Base-by-base conservation (phyloP, 805 yeast genomes). In the Ascoidea rubescens region DNA sequence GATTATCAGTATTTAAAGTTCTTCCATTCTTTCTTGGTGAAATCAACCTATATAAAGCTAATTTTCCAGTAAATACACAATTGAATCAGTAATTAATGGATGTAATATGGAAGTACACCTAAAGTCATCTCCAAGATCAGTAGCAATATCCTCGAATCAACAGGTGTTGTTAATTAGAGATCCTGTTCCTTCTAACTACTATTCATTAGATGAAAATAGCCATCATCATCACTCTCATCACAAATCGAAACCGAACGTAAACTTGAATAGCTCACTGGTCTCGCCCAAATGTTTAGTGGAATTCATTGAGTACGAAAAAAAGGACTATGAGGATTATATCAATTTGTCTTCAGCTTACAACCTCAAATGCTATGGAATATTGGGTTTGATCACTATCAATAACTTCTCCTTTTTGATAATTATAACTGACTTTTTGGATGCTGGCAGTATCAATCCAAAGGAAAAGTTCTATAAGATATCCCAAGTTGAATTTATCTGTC, bases 401-500 rank as follows among this genome's bases (percentile, higher is more conserved):
- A 77, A 76, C 3, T 67, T 72, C 48, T 70, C 79, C 5, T 83
- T 72, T 60, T 61, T 82, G 12, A 82, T 82, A 2, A 74, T 84
- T 47, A 73, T 85, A 32, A 76, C 85, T 1, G 72, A 73, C 10
- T 67, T 74, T 16, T 62, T 67, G 3, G 77, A 74, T 51, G 79
- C 80, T 5, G 91, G 85, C 0, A 74, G 79, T 32, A 82, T 86
- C 0, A 67, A 77, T 49, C 68, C 79, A 0, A 66, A 72, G 5
- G 85, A 83, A 52, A 69, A 67, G 44, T 71, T 86, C 5, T 71
- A 69, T 56, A 71, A 67, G 49, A 74, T 85, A 5, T 67, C 73
- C n/a, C 79, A 75, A 30, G 84, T 82, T 1, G 80, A 79, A 52
- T 83, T 84, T 61, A 75, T 76, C 54, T 82, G 90, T 58, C 67